phyloP scores from a whole-genome alignment of 1,284 basidiomycete species.

The Rhodotorula sp. region DNA sequence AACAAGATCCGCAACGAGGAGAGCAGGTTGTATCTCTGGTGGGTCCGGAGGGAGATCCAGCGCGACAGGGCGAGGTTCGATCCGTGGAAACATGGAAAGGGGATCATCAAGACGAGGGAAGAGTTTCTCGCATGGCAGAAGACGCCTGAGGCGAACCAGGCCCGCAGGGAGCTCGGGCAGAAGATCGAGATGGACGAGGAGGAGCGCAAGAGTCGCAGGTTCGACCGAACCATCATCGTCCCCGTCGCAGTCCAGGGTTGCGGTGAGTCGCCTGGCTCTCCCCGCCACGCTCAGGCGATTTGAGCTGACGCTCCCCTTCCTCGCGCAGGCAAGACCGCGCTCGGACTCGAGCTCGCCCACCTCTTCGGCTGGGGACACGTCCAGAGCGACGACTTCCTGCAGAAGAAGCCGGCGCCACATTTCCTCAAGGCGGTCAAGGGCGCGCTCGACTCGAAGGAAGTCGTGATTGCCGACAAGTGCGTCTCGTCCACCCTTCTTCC shows the following conservation, averaged over 20 bases:
- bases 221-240: slow-evolving; percentile 60
- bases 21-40: slow-evolving; percentile 52
- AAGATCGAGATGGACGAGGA: slow-evolving; percentile 32
- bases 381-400: slow-evolving; percentile 84
- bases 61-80: slow-evolving; percentile 64
- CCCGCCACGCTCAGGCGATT: not conserved
- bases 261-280: slow-evolving; percentile 57
- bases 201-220: slow-evolving; percentile 35
- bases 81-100: slow-evolving; percentile 67
- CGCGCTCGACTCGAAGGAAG: slow-evolving; percentile 63
- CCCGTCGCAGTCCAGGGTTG: slow-evolving; percentile 90
- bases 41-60: slow-evolving; percentile 68
- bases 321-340: slow-evolving; percentile 77
- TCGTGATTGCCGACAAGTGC: slow-evolving; percentile 88
- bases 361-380: slow-evolving; percentile 84
- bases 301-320: not conserved
- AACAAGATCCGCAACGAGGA: slow-evolving; percentile 50
- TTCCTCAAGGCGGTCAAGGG: slow-evolving; percentile 75
- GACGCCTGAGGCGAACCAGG: slow-evolving; percentile 48
- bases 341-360: slow-evolving; percentile 72
- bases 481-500: slow-evolving; percentile 38
- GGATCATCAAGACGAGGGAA: slow-evolving; percentile 80
- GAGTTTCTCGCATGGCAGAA: slow-evolving; percentile 71
- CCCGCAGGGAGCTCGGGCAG: slow-evolving; percentile 40
- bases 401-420: slow-evolving; percentile 70